phyloP scores from a whole-genome alignment of 2,329 filamentous ascomycete genomes.

The Ceratocystis alfenasii region DNA sequence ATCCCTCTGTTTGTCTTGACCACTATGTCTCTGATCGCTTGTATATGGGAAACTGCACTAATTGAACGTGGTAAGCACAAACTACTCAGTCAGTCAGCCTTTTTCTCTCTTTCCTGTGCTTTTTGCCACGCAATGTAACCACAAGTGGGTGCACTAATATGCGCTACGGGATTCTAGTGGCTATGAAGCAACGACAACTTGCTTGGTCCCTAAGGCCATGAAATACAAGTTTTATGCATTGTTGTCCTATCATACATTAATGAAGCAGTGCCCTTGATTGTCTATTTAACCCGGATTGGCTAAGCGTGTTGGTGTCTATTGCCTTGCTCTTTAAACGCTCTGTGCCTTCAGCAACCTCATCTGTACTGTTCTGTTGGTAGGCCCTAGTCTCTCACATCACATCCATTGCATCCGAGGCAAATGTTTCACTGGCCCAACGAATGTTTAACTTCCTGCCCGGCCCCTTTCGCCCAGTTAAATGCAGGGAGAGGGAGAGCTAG shows the following conservation, averaged over 20 bases:
- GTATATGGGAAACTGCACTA: too few relatives aligned
- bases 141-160: neutral
- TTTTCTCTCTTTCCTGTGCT: neutral
- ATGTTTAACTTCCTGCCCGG: neutral
- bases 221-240: conserved; percentile 2
- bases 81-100: neutral
- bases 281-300: too few relatives aligned
- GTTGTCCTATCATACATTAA: neutral
- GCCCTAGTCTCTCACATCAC: neutral
- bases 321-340: neutral
- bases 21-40: neutral
- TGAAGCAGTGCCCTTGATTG: too few relatives aligned
- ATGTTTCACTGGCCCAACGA: neutral
- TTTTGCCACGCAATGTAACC: conserved; percentile 1
- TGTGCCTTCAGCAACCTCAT: neutral
- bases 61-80: neutral
- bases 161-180: conserved; percentile 1
- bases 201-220: neutral
- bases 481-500: neutral
- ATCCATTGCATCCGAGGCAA: neutral
- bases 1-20: neutral
- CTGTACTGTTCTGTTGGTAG: neutral
- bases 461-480: neutral
- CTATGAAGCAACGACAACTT: neutral
- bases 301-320: too few relatives aligned